Conservation (phyloP, 2,329 filamentous ascomycete species). For the Venturia pyrina region DNA sequence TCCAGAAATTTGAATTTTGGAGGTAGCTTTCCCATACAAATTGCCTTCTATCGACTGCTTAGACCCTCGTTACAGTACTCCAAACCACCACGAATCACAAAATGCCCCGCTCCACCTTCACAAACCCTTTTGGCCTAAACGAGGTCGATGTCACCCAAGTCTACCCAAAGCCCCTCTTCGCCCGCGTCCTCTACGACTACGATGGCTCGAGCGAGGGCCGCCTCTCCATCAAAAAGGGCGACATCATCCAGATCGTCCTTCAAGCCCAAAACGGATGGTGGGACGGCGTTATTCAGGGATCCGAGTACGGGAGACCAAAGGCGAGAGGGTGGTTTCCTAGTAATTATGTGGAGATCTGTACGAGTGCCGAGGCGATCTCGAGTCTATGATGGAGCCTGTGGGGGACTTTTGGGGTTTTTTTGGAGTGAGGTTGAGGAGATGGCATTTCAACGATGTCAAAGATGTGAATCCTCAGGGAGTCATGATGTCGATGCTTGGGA, state of each 20-base stretch:
- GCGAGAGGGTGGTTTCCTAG: not conserved
- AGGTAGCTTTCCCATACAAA: too few species aligned
- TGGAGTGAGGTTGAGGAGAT: too few species aligned
- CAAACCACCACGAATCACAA: not conserved
- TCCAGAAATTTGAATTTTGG: too few species aligned
- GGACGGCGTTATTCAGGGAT: not conserved
- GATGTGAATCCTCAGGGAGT: too few species aligned
- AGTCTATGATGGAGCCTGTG: not conserved
- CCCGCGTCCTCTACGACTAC: not conserved
- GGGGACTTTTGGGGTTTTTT: not conserved
- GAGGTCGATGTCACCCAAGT: not conserved
- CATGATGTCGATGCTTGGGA: too few species aligned
- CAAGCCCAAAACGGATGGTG: not conserved
- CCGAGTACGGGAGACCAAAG: not conserved
- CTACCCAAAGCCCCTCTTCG: not conserved
- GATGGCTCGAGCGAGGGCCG: not conserved
- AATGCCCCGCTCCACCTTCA: not conserved
- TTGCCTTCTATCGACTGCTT: too few species aligned
- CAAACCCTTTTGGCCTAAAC: not conserved
- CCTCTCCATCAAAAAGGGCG: not conserved
- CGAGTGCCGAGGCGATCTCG: not conserved
- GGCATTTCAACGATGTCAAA: too few species aligned
- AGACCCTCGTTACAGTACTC: too few species aligned
- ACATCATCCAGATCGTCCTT: not conserved
- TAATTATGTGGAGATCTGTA: not conserved